Evolutionary conservation across 768 basidiomycete species (phyloP).

Genomic region (Pulveroboletus sp.): DNA sequence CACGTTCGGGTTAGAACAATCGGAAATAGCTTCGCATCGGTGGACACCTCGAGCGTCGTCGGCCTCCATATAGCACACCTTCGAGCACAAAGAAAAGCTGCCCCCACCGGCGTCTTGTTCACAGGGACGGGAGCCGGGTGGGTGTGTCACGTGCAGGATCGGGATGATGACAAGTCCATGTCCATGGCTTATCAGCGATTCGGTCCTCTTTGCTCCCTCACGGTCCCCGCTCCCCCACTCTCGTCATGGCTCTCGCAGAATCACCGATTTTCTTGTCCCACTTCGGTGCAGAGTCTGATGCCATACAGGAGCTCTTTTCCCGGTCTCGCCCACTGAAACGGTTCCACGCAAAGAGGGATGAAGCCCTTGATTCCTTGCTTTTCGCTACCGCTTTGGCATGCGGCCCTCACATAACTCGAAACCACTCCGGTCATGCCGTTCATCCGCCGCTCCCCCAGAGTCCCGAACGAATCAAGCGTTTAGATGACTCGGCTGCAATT

Average conservation of each 20-base stretch:
- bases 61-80: too few relatives aligned
- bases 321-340: slow-evolving; percentile 39
- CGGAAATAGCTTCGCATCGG: too few relatives aligned
- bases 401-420: slow-evolving; percentile 73
- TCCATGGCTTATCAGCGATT: slow-evolving; percentile 4
- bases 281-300: slow-evolving; percentile 41
- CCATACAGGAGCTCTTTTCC: slow-evolving; percentile 63
- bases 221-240: background rate
- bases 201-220: background rate
- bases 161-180: background rate
- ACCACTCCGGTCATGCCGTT: slow-evolving; percentile 82
- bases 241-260: slow-evolving; percentile 26
- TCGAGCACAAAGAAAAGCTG: too few relatives aligned
- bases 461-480: slow-evolving; percentile 50
- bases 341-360: slow-evolving; percentile 55
- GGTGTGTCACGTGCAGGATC: slow-evolving; percentile 5
- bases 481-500: slow-evolving; percentile 35
- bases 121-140: background rate
- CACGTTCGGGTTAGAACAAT: too few relatives aligned
- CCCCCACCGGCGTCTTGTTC: background rate
- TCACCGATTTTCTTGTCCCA: slow-evolving; percentile 26
- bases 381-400: slow-evolving; percentile 73
- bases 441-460: slow-evolving; percentile 42
- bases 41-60: too few relatives aligned
- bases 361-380: slow-evolving; percentile 72